Evolutionary conservation across 2,329 filamentous ascomycete genomes (phyloP).

Genomic region (Verticillium dahliae): DNA sequence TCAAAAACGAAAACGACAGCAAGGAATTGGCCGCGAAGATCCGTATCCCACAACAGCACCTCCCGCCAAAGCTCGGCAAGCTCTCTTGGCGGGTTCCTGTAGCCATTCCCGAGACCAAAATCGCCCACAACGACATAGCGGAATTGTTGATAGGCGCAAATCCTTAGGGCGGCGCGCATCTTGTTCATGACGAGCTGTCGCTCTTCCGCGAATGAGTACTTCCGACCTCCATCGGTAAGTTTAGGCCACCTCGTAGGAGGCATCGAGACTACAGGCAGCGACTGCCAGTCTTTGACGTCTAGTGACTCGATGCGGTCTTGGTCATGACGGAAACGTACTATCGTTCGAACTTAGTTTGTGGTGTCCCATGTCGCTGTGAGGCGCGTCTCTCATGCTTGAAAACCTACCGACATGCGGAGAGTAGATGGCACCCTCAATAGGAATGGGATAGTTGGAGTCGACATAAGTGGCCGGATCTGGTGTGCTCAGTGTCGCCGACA

Average conservation of each 20-base stretch:
- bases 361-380: background rate
- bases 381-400: background rate
- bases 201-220: slow-evolving; percentile 67
- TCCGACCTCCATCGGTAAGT: slow-evolving; percentile 57
- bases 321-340: slow-evolving; percentile 66
- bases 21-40: slow-evolving; percentile 54
- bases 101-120: slow-evolving; percentile 58
- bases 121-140: slow-evolving; percentile 54
- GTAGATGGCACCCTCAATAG: slow-evolving; percentile 61
- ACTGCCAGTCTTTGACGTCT: slow-evolving; percentile 42
- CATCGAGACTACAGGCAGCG: slow-evolving; percentile 67
- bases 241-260: slow-evolving; percentile 68
- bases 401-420: slow-evolving; percentile 58
- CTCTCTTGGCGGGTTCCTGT: slow-evolving; percentile 59
- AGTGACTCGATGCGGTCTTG: slow-evolving; percentile 58
- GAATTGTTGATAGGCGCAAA: slow-evolving; percentile 57
- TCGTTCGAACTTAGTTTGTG: background rate
- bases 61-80: slow-evolving; percentile 62
- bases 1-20: slow-evolving; percentile 61
- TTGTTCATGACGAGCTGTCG: slow-evolving; percentile 67
- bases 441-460: slow-evolving; percentile 62
- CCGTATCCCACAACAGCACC: slow-evolving; percentile 54
- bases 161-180: slow-evolving; percentile 63
- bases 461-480: slow-evolving; percentile 44
- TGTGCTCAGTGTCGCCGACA: slow-evolving; percentile 61